phyloP scores from a whole-genome alignment of 2,329 filamentous ascomycete species.

The Fusarium xylarioides region DNA sequence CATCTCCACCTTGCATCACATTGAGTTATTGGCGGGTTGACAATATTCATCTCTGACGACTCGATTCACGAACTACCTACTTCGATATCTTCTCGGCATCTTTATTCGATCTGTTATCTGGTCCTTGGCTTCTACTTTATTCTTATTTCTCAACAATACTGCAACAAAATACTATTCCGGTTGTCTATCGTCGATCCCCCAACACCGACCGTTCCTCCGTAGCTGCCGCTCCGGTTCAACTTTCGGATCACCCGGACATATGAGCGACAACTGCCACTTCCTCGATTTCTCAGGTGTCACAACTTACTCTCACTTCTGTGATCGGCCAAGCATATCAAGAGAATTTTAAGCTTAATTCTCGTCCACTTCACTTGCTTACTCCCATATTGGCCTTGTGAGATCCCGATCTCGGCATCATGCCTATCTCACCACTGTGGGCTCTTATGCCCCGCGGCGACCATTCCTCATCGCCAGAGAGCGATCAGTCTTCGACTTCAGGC shows the following conservation, averaged over 20 bases:
- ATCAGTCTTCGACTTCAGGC: constrained; percentile 24
- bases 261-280: constrained; percentile 12
- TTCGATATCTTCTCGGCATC: neutral
- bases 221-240: constrained; percentile 26
- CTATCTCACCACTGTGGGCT: constrained; percentile 13
- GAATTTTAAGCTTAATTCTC: constrained; percentile 22
- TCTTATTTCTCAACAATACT: neutral
- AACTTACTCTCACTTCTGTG: constrained; percentile 1
- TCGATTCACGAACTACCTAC: neutral
- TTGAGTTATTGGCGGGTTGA: constrained; percentile 10
- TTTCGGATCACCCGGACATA: constrained; percentile 33
- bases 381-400: neutral
- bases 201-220: constrained; percentile 12
- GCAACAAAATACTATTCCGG: constrained; percentile 3
- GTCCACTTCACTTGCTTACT: neutral
- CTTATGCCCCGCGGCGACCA: constrained; percentile 34
- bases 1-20: constrained; percentile 5
- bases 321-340: neutral
- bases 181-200: constrained; percentile 30
- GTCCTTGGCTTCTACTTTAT: neutral
- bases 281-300: constrained; percentile 11
- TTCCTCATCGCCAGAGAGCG: constrained; percentile 35
- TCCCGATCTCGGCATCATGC: constrained; percentile 20
- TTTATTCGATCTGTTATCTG: neutral
- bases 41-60: constrained; percentile 1